These are phyloP conservation scores for Xylariaceae sp. DNA, from an alignment of 2,329 filamentous ascomycete species.

Conservation along the genomic window DNA sequence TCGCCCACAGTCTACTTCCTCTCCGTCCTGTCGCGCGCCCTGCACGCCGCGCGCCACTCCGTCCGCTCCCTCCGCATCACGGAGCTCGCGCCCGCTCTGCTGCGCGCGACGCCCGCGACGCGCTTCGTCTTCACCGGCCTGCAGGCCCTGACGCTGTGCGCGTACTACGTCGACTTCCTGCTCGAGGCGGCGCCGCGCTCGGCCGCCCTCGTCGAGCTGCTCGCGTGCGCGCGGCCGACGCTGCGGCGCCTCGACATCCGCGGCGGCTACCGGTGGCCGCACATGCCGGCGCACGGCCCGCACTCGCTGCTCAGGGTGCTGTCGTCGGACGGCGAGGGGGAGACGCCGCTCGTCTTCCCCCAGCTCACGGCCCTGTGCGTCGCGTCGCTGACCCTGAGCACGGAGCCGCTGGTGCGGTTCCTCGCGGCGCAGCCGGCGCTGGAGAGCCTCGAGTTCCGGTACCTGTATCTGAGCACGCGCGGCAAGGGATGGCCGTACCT, in stretches of 20 bases:
- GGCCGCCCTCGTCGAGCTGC: slow-evolving; percentile 4
- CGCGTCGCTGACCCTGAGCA: slow-evolving; percentile 6
- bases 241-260: slow-evolving; percentile 5
- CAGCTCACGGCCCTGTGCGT: slow-evolving; percentile 3
- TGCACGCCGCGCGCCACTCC: slow-evolving; percentile 1
- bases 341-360: slow-evolving; percentile 6
- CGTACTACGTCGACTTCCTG: slow-evolving; percentile 6
- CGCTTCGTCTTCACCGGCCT: slow-evolving; percentile 9
- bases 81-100: slow-evolving; percentile 3
- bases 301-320: slow-evolving; percentile 11
- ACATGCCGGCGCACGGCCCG: slow-evolving; percentile 1
- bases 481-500: slow-evolving; percentile 6
- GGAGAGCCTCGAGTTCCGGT: slow-evolving; percentile 5
- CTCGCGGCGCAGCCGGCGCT: slow-evolving; percentile 7
- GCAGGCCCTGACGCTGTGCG: slow-evolving; percentile 4
- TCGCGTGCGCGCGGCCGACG: slow-evolving; percentile 6
- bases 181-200: slow-evolving; percentile 1
- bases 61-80: slow-evolving; percentile 5
- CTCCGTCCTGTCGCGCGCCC: slow-evolving; percentile 4
- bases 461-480: slow-evolving; percentile 11
- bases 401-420: slow-evolving; percentile 7
- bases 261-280: slow-evolving; percentile 6
- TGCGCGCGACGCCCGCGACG: slow-evolving; percentile 6
- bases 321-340: slow-evolving; percentile 3
- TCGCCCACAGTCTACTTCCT: slow-evolving; percentile 5